Evolutionary conservation across 164 flowering plant genomes (phyloP), one percentile per base, ranked within the genome.

Genomic region (Magnolia officinalis): DNA sequence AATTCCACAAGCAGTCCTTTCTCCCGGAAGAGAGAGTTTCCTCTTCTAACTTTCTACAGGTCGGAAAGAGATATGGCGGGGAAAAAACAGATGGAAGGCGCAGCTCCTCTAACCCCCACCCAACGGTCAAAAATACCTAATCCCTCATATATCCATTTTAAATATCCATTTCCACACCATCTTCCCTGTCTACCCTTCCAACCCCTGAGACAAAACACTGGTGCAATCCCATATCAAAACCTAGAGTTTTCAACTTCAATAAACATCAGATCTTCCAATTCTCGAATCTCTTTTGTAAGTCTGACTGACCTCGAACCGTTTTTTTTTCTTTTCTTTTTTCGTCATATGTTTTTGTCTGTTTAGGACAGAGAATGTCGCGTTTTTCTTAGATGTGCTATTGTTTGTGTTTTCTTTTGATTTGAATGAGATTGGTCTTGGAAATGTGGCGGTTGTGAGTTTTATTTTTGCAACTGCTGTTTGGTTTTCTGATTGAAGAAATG

Each of bases 121-220:
- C 63, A 78, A 67, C 85, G 23, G 85, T 85, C 87, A 82, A 75
- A 82, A 75, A 82, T n/a, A 63, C 81, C 81, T 64, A 75, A 78
- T 72, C 72, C 26, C 50, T 37, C 5, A 24, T 50, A 8, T 69
- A 29, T 59, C 68, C 75, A 66, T 81, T 76, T 78, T 50, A 78
- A 72, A 61, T 59, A 58, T 69, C 63, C 67, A 59, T 45, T 63
- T 61, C 72, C 78, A 58, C n/a, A 29, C 18, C 20, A 55, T 52
- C 59, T 13, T 50, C 18, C 16, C 61, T 55, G 18, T 16, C 61
- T 16, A 55, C 18, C 61, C 61, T 11, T 13, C 61, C 61, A 55
- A 55, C 13, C 18, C 61, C 19, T 55, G 13, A 50, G 19, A 31
- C n/a, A 20, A 69, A 61, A 45, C 21, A 29, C 20, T 68, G 50